phyloP scores from a whole-genome alignment of 2,329 filamentous ascomycete species.

The Lomentospora prolificans region DNA sequence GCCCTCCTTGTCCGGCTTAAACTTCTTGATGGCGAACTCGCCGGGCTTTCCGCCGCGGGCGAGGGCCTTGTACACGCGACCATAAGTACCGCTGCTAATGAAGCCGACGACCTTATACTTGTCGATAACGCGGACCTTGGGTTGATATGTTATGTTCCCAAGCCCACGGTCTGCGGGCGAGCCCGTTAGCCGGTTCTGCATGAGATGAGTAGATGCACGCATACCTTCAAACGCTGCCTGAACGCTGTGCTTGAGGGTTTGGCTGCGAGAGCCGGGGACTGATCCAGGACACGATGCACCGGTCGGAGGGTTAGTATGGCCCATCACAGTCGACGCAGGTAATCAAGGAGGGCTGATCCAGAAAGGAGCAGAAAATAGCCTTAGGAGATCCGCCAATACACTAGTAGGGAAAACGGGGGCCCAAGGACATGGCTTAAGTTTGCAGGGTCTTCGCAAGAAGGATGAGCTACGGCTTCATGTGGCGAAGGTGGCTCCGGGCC shows the following conservation, averaged over 20 bases:
- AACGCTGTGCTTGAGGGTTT: constrained; percentile 47
- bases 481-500: not conserved
- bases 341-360: not conserved
- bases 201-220: constrained; percentile 14
- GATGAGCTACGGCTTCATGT: not conserved
- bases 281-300: constrained; percentile 39
- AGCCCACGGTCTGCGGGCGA: constrained; percentile 5
- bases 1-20: constrained; percentile 97
- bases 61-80: constrained; percentile 91
- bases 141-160: constrained; percentile 38
- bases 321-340: constrained; percentile 27
- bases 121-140: constrained; percentile 82
- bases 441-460: not conserved
- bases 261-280: constrained; percentile 23
- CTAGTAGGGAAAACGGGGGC: not conserved
- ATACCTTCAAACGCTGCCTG: constrained; percentile 49
- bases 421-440: not conserved
- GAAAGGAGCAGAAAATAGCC: not conserved
- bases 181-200: constrained; percentile 1
- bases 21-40: constrained; percentile 98
- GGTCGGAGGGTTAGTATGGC: constrained; percentile 43
- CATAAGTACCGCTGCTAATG: constrained; percentile 96
- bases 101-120: constrained; percentile 96
- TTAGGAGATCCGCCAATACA: not conserved
- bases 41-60: constrained; percentile 57